A percentile compares a stretch with the other conserved stretches of the same genome.
Evolutionary conservation across 768 basidiomycete genomes (phyloP).

Genomic region (Leccinellum luteum): DNA sequence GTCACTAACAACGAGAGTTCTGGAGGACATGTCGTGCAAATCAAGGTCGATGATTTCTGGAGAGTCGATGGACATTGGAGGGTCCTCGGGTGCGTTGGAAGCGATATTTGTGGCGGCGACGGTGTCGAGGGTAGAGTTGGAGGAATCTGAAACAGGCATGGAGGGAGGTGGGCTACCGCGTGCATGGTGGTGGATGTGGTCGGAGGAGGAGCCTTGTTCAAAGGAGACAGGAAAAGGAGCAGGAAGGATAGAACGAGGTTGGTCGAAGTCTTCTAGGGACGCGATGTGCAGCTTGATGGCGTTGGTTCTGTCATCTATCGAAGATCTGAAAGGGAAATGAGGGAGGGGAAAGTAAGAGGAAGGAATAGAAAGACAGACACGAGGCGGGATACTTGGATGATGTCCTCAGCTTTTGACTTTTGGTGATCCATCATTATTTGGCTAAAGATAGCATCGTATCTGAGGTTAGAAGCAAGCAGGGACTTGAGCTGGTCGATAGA

Average conservation of each 20-base stretch:
- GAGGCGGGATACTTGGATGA: slow-evolving; percentile 39
- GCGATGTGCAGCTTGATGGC: slow-evolving; percentile 38
- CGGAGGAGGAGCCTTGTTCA: background rate
- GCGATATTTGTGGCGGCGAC: background rate
- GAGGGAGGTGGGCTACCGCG: slow-evolving; percentile 15
- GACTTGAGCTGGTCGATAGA: slow-evolving; percentile 28
- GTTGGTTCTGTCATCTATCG: slow-evolving; percentile 37
- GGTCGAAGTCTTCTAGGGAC: slow-evolving; percentile 3
- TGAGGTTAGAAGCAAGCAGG: slow-evolving; percentile 22
- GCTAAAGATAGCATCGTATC: slow-evolving; percentile 16
- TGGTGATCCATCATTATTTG: slow-evolving; percentile 25
- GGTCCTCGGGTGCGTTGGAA: slow-evolving; percentile 1
- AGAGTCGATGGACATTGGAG: slow-evolving; percentile 3
- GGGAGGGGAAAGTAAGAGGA: background rate
- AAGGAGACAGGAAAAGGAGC: slow-evolving; percentile 3
- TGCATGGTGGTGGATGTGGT: background rate
- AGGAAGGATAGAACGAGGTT: background rate
- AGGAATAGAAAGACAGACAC: slow-evolving; percentile 31
- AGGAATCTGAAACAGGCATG: slow-evolving; percentile 15
- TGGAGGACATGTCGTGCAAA: slow-evolving; percentile 16
- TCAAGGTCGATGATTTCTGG: slow-evolving; percentile 21
- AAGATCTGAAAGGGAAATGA: slow-evolving; percentile 27
- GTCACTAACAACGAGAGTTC: slow-evolving; percentile 25
- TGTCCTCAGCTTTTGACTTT: slow-evolving; percentile 30
- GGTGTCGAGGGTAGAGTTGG: slow-evolving; percentile 12